Conservation (phyloP, 2,329 filamentous ascomycete species). For the Phymatotrichopsis omnivora region DNA sequence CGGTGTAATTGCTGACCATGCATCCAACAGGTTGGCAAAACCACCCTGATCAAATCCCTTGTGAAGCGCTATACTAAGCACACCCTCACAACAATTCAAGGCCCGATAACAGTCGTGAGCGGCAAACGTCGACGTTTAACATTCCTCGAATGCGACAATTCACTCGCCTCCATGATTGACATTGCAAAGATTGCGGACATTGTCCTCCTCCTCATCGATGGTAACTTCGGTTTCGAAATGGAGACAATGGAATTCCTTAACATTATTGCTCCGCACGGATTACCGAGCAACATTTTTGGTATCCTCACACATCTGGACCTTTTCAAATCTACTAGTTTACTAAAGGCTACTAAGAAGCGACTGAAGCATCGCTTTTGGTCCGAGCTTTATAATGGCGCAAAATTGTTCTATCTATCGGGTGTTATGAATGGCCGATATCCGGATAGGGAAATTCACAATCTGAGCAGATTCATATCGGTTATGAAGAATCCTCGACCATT, state of each 20-base stretch:
- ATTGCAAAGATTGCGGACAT: constrained; percentile 96
- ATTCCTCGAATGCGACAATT: constrained; percentile 95
- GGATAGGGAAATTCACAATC: constrained; percentile 89
- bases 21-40: constrained; percentile 58
- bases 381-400: constrained; percentile 91
- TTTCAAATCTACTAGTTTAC: constrained; percentile 82
- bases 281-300: constrained; percentile 97
- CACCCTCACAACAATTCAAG: constrained; percentile 76
- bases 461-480: constrained; percentile 88
- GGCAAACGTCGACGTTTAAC: constrained; percentile 92
- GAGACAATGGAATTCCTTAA: constrained; percentile 99
- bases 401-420: constrained; percentile 91
- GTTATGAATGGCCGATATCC: constrained; percentile 96
- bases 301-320: constrained; percentile 93
- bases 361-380: constrained; percentile 95
- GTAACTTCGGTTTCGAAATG: constrained; percentile 99
- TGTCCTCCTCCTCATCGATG: constrained; percentile 94
- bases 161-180: constrained; percentile 92
- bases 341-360: constrained; percentile 91
- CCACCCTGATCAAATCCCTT: constrained; percentile 86
- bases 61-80: constrained; percentile 94
- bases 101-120: constrained; percentile 90
- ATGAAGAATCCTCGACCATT: constrained; percentile 99
- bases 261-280: constrained; percentile 81
- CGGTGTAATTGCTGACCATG: constrained; percentile 11